Percentiles rank a stretch among this genome's conserved stretches.
Conservation (phyloP, 2,329 filamentous ascomycete genomes). For the Chaetomium strumarium region DNA sequence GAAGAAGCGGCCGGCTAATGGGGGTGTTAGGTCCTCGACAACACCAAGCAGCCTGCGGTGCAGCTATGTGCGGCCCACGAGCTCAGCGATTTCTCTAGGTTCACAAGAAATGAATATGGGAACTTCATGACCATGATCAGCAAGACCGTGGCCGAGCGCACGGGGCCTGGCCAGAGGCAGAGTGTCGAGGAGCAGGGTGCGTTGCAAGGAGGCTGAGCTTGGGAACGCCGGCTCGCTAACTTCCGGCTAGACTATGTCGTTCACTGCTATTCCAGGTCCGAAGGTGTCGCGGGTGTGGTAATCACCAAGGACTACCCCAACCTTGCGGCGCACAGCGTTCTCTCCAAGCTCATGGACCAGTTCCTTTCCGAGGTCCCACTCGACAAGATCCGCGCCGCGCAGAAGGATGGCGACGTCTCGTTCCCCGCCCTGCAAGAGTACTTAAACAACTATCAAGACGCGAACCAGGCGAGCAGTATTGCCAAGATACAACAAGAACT, state of each 20-base stretch:
- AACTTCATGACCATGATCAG: constrained; percentile 79
- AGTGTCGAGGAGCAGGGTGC: constrained; percentile 76
- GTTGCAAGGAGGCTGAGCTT: constrained; percentile 13
- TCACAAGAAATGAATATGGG: constrained; percentile 40
- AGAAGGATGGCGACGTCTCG: constrained; percentile 45
- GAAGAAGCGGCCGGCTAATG: constrained; percentile 12
- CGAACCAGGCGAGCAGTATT: constrained; percentile 83
- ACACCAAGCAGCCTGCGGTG: constrained; percentile 23
- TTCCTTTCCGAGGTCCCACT: constrained; percentile 65
- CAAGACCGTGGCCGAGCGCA: constrained; percentile 83
- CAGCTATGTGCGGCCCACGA: constrained; percentile 26
- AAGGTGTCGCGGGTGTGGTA: constrained; percentile 70
- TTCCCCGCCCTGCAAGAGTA: constrained; percentile 79
- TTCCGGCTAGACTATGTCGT: constrained; percentile 57
- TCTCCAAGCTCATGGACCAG: constrained; percentile 82
- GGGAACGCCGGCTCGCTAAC: constrained; percentile 2
- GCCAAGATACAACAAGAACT: constrained; percentile 94
- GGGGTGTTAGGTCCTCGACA: constrained; percentile 19
- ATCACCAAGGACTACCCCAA: constrained; percentile 72
- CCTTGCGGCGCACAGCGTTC: constrained; percentile 77
- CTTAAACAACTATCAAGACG: constrained; percentile 70
- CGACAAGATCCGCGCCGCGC: constrained; percentile 20
- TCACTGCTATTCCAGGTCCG: constrained; percentile 69
- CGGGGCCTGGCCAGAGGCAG: constrained; percentile 69
- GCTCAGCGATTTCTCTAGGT: constrained; percentile 26